These are phyloP conservation scores for Aspergillus steynii DNA, from an alignment of 495 filamentous ascomycete species.

Conservation along the genomic window DNA sequence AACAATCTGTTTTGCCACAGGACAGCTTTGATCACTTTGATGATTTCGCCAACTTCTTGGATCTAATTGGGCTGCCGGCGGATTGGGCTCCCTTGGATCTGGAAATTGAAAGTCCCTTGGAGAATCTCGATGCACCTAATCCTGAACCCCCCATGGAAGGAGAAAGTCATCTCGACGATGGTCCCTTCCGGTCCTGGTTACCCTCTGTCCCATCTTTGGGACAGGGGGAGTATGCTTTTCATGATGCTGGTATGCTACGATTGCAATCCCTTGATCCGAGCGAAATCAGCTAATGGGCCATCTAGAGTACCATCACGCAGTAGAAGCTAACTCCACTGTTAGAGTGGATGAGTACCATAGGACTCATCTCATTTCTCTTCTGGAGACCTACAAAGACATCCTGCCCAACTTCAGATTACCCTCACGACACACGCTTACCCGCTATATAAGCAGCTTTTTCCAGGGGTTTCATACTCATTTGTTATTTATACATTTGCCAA, in stretches of 20 bases:
- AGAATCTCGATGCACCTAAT: not conserved
- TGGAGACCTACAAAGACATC: conserved; percentile 1
- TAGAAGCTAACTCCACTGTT: not conserved
- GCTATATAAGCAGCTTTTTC: conserved; percentile 14
- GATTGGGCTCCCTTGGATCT: conserved; percentile 7
- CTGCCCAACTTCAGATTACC: conserved; percentile 6
- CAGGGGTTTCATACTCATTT: conserved; percentile 13
- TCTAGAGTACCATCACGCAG: conserved; percentile 1
- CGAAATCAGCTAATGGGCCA: no score
- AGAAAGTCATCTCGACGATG: conserved; percentile 2
- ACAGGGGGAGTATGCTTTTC: conserved; percentile 5
- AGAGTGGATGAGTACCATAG: conserved; percentile 6
- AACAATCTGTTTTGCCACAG: not conserved
- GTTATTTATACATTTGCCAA: conserved; percentile 15
- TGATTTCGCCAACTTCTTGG: conserved; percentile 13
- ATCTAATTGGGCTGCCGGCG: conserved; percentile 6
- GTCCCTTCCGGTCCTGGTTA: conserved; percentile 12
- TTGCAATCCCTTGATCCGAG: not conserved
- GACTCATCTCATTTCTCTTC: not conserved
- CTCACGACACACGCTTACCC: conserved; percentile 13
- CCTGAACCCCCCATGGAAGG: no score
- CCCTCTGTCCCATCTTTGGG: conserved; percentile 11
- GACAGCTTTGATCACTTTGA: conserved; percentile 8
- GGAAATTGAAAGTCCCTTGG: not conserved
- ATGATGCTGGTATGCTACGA: not conserved